These are phyloP conservation scores for Microsporum audouinii DNA, from an alignment of 2,329 filamentous ascomycete genomes.

Conservation along the genomic window DNA sequence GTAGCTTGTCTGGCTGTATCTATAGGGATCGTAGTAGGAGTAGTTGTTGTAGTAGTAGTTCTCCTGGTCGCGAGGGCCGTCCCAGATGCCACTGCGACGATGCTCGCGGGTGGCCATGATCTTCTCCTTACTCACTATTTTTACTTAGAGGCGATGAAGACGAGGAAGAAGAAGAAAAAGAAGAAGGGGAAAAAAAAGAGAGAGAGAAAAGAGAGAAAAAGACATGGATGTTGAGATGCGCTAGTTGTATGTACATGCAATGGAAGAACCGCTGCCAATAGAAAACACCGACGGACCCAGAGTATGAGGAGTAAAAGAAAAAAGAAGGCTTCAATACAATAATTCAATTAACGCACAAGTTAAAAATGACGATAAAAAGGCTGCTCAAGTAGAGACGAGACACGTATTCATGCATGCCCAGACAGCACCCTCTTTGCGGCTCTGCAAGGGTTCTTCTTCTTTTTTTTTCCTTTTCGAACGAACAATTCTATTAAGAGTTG, in stretches of 20 bases:
- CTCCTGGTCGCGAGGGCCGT: not conserved
- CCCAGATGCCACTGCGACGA: not conserved
- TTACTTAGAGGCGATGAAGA: not conserved
- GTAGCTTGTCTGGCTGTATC: not conserved
- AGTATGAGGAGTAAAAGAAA: not conserved
- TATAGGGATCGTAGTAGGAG: not conserved
- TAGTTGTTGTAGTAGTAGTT: not conserved
- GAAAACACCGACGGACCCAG: too few relatives aligned
- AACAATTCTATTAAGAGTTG: not conserved
- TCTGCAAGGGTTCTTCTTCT: too few relatives aligned
- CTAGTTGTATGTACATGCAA: not conserved
- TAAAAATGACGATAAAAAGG: too few relatives aligned
- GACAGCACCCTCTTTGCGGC: not conserved
- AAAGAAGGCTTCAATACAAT: not conserved
- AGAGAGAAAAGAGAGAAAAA: not conserved
- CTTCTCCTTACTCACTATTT: too few relatives aligned
- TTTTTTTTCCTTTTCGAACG: too few relatives aligned
- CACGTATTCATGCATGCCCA: constrained; percentile 4
- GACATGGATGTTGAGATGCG: not conserved
- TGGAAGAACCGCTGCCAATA: not conserved
- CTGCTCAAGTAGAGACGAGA: not conserved
- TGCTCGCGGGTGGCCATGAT: not conserved
- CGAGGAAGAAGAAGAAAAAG: not conserved
- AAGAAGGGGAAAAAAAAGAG: not conserved
- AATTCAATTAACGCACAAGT: not conserved